Conservation (phyloP, 139 green algal genomes). For the Chlorella sp. region DNA sequence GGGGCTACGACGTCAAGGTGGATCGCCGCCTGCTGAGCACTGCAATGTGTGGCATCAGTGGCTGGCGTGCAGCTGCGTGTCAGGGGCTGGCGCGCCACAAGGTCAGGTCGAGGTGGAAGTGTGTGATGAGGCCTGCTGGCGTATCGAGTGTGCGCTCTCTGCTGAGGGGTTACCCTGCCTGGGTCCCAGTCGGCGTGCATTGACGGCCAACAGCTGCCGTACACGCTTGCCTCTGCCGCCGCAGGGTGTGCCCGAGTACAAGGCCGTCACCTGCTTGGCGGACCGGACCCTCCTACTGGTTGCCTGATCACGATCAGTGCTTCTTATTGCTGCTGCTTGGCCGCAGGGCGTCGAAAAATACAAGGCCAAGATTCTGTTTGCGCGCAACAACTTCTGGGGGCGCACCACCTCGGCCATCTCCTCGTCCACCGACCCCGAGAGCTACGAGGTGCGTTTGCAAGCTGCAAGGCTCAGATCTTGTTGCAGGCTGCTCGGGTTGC, state of each 20-base stretch:
- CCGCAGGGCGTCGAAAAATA: too few relatives aligned
- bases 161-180: too few relatives aligned
- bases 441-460: conserved; percentile 40
- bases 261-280: conserved; percentile 23
- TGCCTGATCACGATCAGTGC: not conserved
- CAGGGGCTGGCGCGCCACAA: too few relatives aligned
- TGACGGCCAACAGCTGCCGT: too few relatives aligned
- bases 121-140: too few relatives aligned
- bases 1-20: conserved; percentile 95
- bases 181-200: too few relatives aligned
- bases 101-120: too few relatives aligned
- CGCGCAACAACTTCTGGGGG: conserved; percentile 96
- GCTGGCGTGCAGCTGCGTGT: too few relatives aligned
- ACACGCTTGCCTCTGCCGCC: too few relatives aligned
- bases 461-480: not conserved
- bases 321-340: not conserved
- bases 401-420: conserved; percentile 93
- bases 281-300: not conserved
- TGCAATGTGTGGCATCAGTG: too few relatives aligned
- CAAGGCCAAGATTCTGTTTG: conserved; percentile 93
- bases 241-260: conserved; percentile 78
- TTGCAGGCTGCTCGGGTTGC: not conserved
- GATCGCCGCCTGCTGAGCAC: too few relatives aligned
- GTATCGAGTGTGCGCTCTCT: too few relatives aligned
- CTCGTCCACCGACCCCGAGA: conserved; percentile 83